These are phyloP conservation scores for Geotrichum carabidarum DNA, from an alignment of 1,139 yeast genomes.

Conservation along the genomic window DNA sequence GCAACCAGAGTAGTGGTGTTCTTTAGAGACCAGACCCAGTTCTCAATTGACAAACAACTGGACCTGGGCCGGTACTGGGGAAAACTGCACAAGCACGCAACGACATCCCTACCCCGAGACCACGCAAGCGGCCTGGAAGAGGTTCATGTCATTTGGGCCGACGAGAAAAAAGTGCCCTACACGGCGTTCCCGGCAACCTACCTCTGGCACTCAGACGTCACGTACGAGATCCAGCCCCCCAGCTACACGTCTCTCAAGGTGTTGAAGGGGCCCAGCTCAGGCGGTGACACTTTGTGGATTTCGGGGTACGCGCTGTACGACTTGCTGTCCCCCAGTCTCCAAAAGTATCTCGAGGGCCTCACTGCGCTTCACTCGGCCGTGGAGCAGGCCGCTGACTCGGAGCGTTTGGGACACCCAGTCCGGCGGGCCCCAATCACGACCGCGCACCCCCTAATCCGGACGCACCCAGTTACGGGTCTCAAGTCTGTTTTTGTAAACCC, in stretches of 20 bases:
- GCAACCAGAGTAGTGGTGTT: conserved; percentile 66
- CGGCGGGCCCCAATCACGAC: conserved; percentile 57
- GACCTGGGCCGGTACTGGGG: conserved; percentile 63
- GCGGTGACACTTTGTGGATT: conserved; percentile 71
- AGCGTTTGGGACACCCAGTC: conserved; percentile 53
- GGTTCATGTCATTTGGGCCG: conserved; percentile 53
- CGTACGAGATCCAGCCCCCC: conserved; percentile 69
- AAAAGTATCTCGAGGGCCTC: conserved; percentile 51
- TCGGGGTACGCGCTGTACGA: conserved; percentile 65
- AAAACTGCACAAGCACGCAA: conserved; percentile 66
- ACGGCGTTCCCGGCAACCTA: conserved; percentile 27
- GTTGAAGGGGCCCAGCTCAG: conserved; percentile 56
- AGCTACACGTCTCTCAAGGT: conserved; percentile 58
- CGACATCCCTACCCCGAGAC: conserved; percentile 62
- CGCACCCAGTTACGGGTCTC: conserved; percentile 62
- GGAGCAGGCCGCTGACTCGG: conserved; percentile 59
- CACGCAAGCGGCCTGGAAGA: conserved; percentile 39
- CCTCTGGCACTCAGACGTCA: conserved; percentile 63
- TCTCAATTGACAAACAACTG: conserved; percentile 48
- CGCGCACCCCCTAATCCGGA: conserved; percentile 62
- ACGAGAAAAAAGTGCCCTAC: conserved; percentile 31
- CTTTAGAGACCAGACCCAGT: conserved; percentile 56
- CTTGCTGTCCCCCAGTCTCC: conserved; percentile 57
- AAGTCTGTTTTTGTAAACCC: conserved; percentile 57
- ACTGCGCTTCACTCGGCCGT: conserved; percentile 63